These are phyloP conservation scores for Rheum nobile DNA, from an alignment of 148 eudicot species.

Conservation along the genomic window DNA sequence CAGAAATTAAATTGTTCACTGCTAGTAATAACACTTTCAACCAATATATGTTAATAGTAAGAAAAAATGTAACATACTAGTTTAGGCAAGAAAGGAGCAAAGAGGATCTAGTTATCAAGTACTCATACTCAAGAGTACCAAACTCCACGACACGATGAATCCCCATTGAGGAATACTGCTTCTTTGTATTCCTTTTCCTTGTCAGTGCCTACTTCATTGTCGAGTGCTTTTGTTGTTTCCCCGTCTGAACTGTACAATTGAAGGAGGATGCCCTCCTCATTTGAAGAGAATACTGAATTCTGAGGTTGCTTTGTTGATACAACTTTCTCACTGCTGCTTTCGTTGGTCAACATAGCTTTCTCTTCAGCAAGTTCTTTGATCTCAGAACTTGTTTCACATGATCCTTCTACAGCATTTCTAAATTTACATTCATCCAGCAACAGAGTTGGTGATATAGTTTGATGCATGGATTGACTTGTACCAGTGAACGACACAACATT, in stretches of 20 bases:
- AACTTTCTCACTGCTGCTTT: neutral
- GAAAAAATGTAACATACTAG: neutral
- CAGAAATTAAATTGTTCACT: neutral
- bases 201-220: too few relatives aligned
- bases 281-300: neutral
- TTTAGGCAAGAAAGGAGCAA: neutral
- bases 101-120: neutral
- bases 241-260: neutral
- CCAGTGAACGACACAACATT: neutral
- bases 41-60: neutral
- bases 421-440: neutral
- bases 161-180: neutral
- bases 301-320: neutral
- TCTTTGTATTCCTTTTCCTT: neutral
- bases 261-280: neutral
- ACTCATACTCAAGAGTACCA: neutral
- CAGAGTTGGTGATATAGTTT: neutral
- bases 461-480: neutral
- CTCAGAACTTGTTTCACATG: neutral
- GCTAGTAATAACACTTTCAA: neutral
- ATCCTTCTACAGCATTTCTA: neutral
- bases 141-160: too few relatives aligned
- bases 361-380: neutral
- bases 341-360: neutral
- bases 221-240: neutral